phyloP scores from a whole-genome alignment of 2,329 filamentous ascomycete species.

The Paecilomyces formosus region DNA sequence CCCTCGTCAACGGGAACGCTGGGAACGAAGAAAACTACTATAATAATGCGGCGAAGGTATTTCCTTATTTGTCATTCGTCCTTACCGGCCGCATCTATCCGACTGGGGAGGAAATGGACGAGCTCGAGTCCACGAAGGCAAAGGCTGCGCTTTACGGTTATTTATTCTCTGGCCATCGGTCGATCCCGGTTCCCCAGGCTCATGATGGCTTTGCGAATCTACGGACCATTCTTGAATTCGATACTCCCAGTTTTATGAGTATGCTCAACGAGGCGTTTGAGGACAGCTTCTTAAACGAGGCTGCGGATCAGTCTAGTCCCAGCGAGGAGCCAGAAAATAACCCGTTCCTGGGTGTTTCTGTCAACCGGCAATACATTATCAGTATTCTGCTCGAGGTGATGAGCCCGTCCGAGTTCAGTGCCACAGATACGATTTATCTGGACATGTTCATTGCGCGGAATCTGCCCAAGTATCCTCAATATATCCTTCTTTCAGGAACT shows the following conservation, averaged over 20 bases:
- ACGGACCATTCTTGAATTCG: constrained; percentile 75
- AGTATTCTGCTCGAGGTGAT: constrained; percentile 89
- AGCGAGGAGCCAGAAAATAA: constrained; percentile 56
- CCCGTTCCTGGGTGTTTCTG: constrained; percentile 48
- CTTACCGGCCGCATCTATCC: constrained; percentile 90
- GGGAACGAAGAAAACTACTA: constrained; percentile 49
- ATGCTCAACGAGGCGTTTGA: constrained; percentile 97
- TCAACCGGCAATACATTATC: constrained; percentile 87
- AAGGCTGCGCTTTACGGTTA: constrained; percentile 91
- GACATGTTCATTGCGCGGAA: constrained; percentile 99
- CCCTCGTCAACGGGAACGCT: constrained; percentile 36
- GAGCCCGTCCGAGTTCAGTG: constrained; percentile 61
- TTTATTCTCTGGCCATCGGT: constrained; percentile 70
- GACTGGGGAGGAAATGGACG: constrained; percentile 66
- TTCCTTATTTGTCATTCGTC: constrained; percentile 87
- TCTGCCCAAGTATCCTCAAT: constrained; percentile 92
- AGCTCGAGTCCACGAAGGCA: constrained; percentile 64
- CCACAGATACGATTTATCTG: constrained; percentile 82
- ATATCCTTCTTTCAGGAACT: constrained; percentile 81
- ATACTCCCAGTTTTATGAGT: constrained; percentile 87
- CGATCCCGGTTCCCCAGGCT: constrained; percentile 32
- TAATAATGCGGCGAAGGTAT: constrained; percentile 75
- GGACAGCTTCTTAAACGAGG: constrained; percentile 83
- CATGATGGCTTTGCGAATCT: constrained; percentile 82
- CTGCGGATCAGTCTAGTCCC: constrained; percentile 48